Evolutionary conservation across 2,329 filamentous ascomycete species (phyloP).

Genomic region (Diplocarpon mali): DNA sequence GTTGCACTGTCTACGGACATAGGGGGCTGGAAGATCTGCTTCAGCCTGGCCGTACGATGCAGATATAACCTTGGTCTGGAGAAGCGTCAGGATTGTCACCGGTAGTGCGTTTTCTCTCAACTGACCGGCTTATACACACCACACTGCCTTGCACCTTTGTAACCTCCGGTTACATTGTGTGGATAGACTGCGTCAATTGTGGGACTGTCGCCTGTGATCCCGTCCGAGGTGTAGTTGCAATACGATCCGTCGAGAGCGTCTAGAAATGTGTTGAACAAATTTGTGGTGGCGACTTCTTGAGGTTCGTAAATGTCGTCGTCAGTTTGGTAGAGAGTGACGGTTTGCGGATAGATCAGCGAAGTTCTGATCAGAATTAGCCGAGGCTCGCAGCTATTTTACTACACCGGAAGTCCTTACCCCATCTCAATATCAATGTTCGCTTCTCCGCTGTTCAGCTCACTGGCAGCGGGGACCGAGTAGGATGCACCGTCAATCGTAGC

Average conservation of each 20-base stretch:
- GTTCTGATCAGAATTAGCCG: constrained; percentile 6
- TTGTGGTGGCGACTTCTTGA: constrained; percentile 15
- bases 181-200: constrained; percentile 35
- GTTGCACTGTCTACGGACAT: constrained; percentile 50
- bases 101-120: background rate
- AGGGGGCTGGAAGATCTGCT: constrained; percentile 49
- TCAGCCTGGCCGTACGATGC: constrained; percentile 60
- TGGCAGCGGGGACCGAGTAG: constrained; percentile 9
- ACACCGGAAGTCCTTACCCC: constrained; percentile 5
- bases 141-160: constrained; percentile 27
- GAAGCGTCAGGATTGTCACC: background rate
- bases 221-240: constrained; percentile 35
- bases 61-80: constrained; percentile 34
- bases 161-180: constrained; percentile 29
- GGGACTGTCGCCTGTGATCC: constrained; percentile 31
- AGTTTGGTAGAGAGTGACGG: constrained; percentile 21
- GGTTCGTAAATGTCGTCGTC: constrained; percentile 21
- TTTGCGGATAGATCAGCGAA: constrained; percentile 19
- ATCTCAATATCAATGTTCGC: constrained; percentile 18
- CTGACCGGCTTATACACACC: constrained; percentile 11
- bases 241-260: constrained; percentile 28
- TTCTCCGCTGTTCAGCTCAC: constrained; percentile 10
- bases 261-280: constrained; percentile 24
- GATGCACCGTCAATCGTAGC: constrained; percentile 14
- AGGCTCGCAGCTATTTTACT: background rate